phyloP scores from a whole-genome alignment of 805 yeast genomes.

The Starmera caribaea region DNA sequence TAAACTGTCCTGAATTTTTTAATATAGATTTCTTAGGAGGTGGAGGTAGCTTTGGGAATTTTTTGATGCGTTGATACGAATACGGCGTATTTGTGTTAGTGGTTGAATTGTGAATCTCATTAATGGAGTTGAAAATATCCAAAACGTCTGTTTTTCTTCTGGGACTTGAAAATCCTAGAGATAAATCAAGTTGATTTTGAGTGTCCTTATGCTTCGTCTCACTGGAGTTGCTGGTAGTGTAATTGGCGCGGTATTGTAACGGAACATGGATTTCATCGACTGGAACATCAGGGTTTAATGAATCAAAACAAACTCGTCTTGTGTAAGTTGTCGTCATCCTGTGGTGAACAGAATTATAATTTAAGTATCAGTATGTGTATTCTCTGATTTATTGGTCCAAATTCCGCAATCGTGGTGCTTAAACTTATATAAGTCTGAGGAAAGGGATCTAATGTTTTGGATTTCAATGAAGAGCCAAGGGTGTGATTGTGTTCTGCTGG shows the following conservation, averaged over 20 bases:
- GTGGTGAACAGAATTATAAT: neutral
- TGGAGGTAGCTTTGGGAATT: conserved; percentile 17
- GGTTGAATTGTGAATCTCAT: conserved; percentile 2
- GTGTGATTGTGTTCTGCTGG: no score
- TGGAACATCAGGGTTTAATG: conserved; percentile 10
- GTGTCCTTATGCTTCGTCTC: neutral
- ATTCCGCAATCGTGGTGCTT: no score
- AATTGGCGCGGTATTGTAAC: conserved; percentile 10
- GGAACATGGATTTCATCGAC: conserved; percentile 14
- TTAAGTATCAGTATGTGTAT: no score
- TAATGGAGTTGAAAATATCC: conserved; percentile 11
- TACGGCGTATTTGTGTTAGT: neutral
- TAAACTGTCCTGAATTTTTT: conserved; percentile 2
- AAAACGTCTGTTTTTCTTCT: conserved; percentile 6
- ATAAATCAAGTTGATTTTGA: conserved; percentile 7
- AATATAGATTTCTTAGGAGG: conserved; percentile 16
- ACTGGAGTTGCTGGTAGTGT: neutral
- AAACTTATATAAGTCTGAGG: no score
- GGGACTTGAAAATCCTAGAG: conserved; percentile 13
- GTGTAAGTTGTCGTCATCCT: conserved; percentile 6
- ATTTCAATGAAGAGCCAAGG: no score
- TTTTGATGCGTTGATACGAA: conserved; percentile 1
- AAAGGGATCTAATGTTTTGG: no score
- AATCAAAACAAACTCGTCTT: conserved; percentile 18
- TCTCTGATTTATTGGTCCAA: no score